Evolutionary conservation across 495 filamentous ascomycete species (phyloP).

Genomic region (Neurospora tetraspora): DNA sequence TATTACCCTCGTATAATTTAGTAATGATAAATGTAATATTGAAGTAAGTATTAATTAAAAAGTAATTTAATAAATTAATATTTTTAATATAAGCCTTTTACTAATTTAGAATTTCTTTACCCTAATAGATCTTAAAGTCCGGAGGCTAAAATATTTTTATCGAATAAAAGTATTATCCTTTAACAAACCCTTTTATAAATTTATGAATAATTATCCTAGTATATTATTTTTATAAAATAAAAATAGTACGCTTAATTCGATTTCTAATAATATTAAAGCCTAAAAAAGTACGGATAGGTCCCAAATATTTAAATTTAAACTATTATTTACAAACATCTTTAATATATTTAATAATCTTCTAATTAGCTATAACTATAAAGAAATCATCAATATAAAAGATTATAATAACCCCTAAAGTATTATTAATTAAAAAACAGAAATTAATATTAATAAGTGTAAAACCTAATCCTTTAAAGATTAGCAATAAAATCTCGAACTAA

Average conservation of each 20-base stretch:
- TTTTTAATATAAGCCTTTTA: neutral
- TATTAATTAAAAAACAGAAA: no score
- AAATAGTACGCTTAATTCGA: neutral
- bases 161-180: neutral
- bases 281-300: neutral
- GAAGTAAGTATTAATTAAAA: fast-evolving
- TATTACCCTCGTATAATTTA: neutral
- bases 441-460: no score
- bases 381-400: no score
- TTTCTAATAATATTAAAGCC: neutral
- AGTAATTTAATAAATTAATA: neutral
- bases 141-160: neutral
- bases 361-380: no score
- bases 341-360: neutral
- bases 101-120: neutral
- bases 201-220: neutral
- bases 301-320: neutral
- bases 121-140: neutral
- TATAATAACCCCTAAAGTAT: no score
- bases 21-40: neutral
- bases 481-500: no score
- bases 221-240: neutral
- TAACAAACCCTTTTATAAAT: no score
- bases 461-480: no score
- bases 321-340: no score